A percentile compares a stretch with the other conserved stretches of the same genome.
Conservation (phyloP, 495 filamentous ascomycete genomes). For the Platismatia glauca region DNA sequence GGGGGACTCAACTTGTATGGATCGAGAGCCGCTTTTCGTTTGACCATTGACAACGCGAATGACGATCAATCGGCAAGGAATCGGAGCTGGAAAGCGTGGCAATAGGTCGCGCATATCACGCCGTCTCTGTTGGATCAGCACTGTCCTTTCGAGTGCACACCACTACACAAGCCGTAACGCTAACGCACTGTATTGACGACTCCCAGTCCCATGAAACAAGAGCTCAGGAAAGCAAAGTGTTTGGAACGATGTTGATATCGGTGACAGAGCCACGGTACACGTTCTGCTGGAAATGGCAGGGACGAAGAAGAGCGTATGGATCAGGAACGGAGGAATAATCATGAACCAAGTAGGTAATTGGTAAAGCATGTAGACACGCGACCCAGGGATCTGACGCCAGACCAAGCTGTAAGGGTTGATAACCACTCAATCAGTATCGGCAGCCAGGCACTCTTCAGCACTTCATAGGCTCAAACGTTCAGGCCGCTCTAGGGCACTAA, state of each 20-base stretch:
- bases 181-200: not conserved
- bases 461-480: constrained; percentile 21
- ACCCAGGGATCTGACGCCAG: constrained; percentile 10
- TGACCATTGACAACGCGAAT: constrained; percentile 13
- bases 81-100: constrained; percentile 5
- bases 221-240: not conserved
- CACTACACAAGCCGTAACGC: not conserved
- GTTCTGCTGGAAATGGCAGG: not conserved
- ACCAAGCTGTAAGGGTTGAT: not conserved
- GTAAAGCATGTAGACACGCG: too few relatives aligned
- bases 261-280: not conserved
- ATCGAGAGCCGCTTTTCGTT: constrained; percentile 14
- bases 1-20: constrained; percentile 1
- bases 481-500: constrained; percentile 11
- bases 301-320: not conserved
- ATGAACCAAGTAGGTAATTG: too few relatives aligned
- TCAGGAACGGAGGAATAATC: not conserved
- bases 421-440: constrained; percentile 7
- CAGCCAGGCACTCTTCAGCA: constrained; percentile 6
- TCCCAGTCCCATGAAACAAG: not conserved
- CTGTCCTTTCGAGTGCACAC: too few relatives aligned
- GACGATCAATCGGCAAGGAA: constrained; percentile 7
- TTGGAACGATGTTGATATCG: not conserved
- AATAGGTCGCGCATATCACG: constrained; percentile 17
- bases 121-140: constrained; percentile 13